Base-by-base conservation (phyloP, 768 basidiomycete species). In the Collybia sp. region DNA sequence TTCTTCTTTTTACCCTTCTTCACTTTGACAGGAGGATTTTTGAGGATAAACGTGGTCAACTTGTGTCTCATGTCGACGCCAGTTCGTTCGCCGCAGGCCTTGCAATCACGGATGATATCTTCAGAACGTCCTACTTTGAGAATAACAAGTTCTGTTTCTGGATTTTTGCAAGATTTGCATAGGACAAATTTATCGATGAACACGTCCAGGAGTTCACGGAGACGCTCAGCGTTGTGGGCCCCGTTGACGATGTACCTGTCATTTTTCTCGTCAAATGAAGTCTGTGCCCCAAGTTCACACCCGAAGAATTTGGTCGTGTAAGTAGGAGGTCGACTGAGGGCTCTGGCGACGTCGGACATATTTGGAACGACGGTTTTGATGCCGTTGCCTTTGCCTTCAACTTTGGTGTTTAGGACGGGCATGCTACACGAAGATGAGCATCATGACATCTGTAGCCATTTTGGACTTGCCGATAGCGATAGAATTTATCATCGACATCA, bases 221-320 rank as follows among this genome's bases (percentile, higher is more conserved):
- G 82, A 48, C 93, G 88, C 37, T 80, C 71, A 35, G 92, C 85
- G 53, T 96, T 83, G 62, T 99, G 96, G 19, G 92, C 92, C 40
- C 96, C 96, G 58, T 98, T 98, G 67, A 98, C 95, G 53, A 99
- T 97, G 73, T 95, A 99, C 40, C 95, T 81, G 55, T 99, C 96
- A 59, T 91, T 91, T 68, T 92, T 93, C 66, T 95, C 92, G 66
- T 97, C 93, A 62, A 91, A 85, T 16, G 93, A 87, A 30, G 93
- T 95, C 69, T 98, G 95, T 30, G 96, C 96, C 52, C 96, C 96
- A 47, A 98, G 85, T 67, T 99, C 96, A 65, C 90, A 93, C 30
- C 96, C 96, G 59, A 99, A 98, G 77, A 94, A 99, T 69, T 99
- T 99, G 67, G 95, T 97, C 51, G 95, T 88, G 65, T 98, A 96